Evolutionary conservation across 2,329 filamentous ascomycete species (phyloP).

Genomic region (Lasiodiplodia citricola): DNA sequence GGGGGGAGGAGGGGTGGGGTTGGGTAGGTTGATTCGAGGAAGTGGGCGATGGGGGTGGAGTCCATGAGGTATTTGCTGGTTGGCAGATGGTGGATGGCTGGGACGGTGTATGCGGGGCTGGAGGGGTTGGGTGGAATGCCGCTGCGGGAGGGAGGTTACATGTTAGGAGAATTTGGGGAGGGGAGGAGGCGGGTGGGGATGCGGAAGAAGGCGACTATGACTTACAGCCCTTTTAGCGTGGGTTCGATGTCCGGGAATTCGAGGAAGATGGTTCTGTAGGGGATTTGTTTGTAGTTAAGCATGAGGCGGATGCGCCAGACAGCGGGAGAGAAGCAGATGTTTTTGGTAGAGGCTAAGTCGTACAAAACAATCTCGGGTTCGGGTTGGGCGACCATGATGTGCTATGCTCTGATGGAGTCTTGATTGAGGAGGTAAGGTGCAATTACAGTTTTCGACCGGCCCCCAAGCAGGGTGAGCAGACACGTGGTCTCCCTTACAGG

Average conservation of each 20-base stretch:
- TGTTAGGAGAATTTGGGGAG: not conserved
- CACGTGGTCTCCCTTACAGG: too few species aligned
- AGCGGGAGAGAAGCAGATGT: conserved; percentile 49
- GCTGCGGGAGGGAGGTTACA: conserved; percentile 29
- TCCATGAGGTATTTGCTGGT: conserved; percentile 50
- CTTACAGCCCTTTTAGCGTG: conserved; percentile 49
- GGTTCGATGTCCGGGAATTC: conserved; percentile 52
- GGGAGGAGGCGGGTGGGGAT: not conserved
- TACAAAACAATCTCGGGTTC: conserved; percentile 48
- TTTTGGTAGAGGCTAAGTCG: conserved; percentile 48
- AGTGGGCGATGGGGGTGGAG: conserved; percentile 46
- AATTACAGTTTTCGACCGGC: not conserved
- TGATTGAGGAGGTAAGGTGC: not conserved
- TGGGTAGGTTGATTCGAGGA: conserved; percentile 50
- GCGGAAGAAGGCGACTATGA: conserved; percentile 26
- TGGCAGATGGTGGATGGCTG: conserved; percentile 49
- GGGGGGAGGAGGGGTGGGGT: conserved; percentile 42
- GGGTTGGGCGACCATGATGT: conserved; percentile 34
- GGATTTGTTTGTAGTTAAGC: conserved; percentile 52
- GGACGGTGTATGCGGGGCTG: conserved; percentile 47
- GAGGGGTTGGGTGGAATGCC: conserved; percentile 33
- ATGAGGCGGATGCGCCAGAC: conserved; percentile 53
- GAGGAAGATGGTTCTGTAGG: conserved; percentile 50
- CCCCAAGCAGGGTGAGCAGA: not conserved
- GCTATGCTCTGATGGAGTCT: conserved; percentile 1